Evolutionary conservation across 345 rosid species (phyloP).

Genomic region (Nephelium lappaceum): DNA sequence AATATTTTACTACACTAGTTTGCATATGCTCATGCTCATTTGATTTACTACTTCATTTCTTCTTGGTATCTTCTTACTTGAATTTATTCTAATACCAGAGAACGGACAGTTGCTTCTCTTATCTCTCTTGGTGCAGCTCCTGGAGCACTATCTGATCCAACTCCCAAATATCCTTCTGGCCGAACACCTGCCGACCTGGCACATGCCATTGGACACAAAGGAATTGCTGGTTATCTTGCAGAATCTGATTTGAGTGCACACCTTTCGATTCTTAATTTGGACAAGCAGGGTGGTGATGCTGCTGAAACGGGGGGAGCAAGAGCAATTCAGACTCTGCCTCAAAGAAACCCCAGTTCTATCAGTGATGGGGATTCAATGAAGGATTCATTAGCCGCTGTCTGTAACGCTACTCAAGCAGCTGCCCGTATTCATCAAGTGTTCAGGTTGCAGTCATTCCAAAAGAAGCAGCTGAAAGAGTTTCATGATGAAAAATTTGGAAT

Average conservation of each 20-base stretch:
- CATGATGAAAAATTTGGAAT: constrained; percentile 55
- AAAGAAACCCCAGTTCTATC: constrained; percentile 34
- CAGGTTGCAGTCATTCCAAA: constrained; percentile 90
- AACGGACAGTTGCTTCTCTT: constrained; percentile 73
- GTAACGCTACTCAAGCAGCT: constrained; percentile 88
- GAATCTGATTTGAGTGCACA: constrained; percentile 67
- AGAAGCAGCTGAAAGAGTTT: constrained; percentile 67
- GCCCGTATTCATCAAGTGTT: constrained; percentile 87
- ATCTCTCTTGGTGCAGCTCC: constrained; percentile 80
- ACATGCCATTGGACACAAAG: constrained; percentile 83
- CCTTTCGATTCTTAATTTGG: constrained; percentile 57
- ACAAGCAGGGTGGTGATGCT: constrained; percentile 35
- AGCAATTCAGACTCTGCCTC: constrained; percentile 43
- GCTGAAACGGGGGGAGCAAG: constrained; percentile 31
- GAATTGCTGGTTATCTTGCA: constrained; percentile 93
- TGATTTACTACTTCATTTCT: not conserved
- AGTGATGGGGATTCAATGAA: constrained; percentile 51
- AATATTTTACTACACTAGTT: not conserved
- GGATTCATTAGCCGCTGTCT: constrained; percentile 82
- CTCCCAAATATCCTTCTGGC: constrained; percentile 62
- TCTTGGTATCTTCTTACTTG: constrained; percentile 14
- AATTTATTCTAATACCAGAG: constrained; percentile 51
- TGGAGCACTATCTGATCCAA: constrained; percentile 81
- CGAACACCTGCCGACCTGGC: constrained; percentile 89
- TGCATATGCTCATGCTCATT: not conserved